These are phyloP conservation scores for Pyrrhoderma lamaoense DNA, from an alignment of 1,284 basidiomycete genomes.

Conservation along the genomic window DNA sequence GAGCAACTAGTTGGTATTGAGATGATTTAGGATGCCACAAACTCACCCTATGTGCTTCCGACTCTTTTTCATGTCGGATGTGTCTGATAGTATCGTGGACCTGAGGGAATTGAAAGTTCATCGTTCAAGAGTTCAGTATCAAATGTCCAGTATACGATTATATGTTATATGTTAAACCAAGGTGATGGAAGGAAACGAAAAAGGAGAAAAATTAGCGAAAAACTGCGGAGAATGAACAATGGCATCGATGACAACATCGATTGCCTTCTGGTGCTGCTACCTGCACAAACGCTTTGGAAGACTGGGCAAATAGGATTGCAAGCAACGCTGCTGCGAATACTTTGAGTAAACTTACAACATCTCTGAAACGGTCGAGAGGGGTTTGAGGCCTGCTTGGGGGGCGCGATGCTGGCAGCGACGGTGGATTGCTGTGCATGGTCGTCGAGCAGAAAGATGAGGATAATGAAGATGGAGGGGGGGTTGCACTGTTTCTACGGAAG, in stretches of 20 bases:
- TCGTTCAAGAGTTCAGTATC: no score
- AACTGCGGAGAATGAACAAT: conserved; percentile 6
- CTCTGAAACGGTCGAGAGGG: conserved; percentile 20
- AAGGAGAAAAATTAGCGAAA: conserved; percentile 7
- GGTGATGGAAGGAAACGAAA: neutral
- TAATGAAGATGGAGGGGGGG: neutral
- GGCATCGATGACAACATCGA: neutral
- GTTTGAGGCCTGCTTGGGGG: conserved; percentile 19
- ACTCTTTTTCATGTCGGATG: conserved; percentile 65
- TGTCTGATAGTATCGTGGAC: conserved; percentile 31
- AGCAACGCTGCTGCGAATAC: conserved; percentile 6
- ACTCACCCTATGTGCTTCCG: conserved; percentile 74
- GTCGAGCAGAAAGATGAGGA: neutral
- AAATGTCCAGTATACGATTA: no score
- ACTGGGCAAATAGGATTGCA: conserved; percentile 30
- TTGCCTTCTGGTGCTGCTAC: neutral
- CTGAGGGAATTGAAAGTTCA: conserved; percentile 11
- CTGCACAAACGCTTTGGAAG: conserved; percentile 3
- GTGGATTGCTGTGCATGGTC: conserved; percentile 7
- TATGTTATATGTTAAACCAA: no score
- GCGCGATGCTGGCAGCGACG: conserved; percentile 3
- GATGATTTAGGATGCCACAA: no score
- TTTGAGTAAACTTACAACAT: conserved; percentile 17
- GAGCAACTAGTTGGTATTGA: neutral
- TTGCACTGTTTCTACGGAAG: no score